A percentile compares a stretch with the other conserved stretches of the same genome.
phyloP scores from a whole-genome alignment of 164 flowering plant genomes.

The Sedum album region DNA sequence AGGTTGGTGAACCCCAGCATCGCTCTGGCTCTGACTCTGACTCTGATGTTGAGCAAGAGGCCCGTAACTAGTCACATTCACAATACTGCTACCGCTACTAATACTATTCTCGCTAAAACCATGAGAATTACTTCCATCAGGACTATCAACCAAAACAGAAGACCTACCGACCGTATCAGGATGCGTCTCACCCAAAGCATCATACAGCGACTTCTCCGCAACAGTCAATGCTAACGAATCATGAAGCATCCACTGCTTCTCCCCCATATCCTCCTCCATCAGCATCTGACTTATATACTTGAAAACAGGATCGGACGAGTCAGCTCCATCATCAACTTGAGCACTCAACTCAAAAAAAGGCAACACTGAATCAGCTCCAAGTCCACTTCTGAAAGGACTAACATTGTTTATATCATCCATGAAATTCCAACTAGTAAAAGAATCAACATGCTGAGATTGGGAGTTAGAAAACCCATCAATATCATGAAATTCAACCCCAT shows the following conservation, averaged over 20 bases:
- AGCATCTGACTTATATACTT: conserved; percentile 41
- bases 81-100: conserved; percentile 17
- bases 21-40: too few species aligned
- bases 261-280: conserved; percentile 47
- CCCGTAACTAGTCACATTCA: conserved; percentile 8
- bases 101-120: conserved; percentile 21
- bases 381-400: not conserved
- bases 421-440: conserved; percentile 5
- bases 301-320: conserved; percentile 30
- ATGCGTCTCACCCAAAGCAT: conserved; percentile 27
- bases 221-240: conserved; percentile 46
- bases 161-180: conserved; percentile 24
- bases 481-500: conserved; percentile 15
- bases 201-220: conserved; percentile 44
- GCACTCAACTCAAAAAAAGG: conserved; percentile 6
- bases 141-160: conserved; percentile 18
- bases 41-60: conserved; percentile 15
- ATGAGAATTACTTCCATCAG: conserved; percentile 15
- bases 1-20: conserved; percentile 16
- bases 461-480: not conserved
- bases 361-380: not conserved
- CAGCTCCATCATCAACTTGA: conserved; percentile 17
- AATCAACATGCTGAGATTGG: too few species aligned
- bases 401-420: conserved; percentile 8
- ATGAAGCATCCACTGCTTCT: conserved; percentile 31